Evolutionary conservation across 129 eudicot genomes (phyloP), one percentile per base, ranked within the genome.

Genomic region (Sambucus nigra): DNA sequence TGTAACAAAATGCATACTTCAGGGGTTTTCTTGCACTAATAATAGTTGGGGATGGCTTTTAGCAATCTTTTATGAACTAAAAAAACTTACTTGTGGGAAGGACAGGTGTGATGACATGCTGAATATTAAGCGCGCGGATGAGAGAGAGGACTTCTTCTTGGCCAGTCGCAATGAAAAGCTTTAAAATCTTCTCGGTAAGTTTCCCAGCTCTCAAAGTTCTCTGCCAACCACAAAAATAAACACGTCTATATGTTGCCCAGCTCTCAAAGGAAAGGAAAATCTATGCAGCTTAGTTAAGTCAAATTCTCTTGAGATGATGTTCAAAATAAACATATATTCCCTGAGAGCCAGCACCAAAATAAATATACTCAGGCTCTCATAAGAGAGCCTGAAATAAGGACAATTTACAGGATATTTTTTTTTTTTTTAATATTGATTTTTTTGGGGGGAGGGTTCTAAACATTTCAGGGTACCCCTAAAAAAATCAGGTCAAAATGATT

Each of bases 21-120:
- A n/a, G n/a, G n/a, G n/a, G n/a, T n/a, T n/a, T n/a, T n/a, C n/a
- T n/a, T n/a, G n/a, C n/a, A n/a, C n/a, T n/a, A n/a, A n/a, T n/a
- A n/a, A n/a, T n/a, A n/a, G n/a, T n/a, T n/a, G n/a, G n/a, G n/a
- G n/a, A n/a, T n/a, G n/a, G n/a, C n/a, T n/a, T n/a, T n/a, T n/a
- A n/a, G n/a, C n/a, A n/a, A n/a, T n/a, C n/a, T n/a, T n/a, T n/a
- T n/a, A n/a, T n/a, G n/a, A n/a, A n/a, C n/a, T n/a, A n/a, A 49
- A 5, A 61, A 28, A 40, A 66, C 95, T 81, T 85, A 92, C 99
- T 75, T 59, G 94, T 86, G 33, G 95, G 99, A 54, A 92, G 87
- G 47, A 84, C 88, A 56, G 97, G 97, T 50, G 77, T 69, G 25
- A 71, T 28, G 12, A 78, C 64, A 63, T 57, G 85, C 73, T 71